A percentile compares a stretch with the other conserved stretches of the same genome.
These are phyloP conservation scores for Triticum turgidum DNA, from an alignment of 176 grass and related monocot genomes.

Conservation along the genomic window DNA sequence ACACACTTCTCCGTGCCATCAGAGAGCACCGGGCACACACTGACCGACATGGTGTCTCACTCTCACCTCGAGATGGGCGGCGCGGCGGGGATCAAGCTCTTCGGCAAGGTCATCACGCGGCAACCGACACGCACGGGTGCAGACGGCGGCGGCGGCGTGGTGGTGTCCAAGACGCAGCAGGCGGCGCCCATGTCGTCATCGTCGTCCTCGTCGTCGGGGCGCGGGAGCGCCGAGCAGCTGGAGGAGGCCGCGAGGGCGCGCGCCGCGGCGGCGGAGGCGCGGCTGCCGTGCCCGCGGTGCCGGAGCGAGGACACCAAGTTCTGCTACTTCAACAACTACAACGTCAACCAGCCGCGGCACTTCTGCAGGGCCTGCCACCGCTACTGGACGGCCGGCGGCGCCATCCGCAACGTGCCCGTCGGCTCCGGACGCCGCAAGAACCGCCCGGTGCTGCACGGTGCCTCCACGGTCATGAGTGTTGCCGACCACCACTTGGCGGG, in stretches of 20 bases:
- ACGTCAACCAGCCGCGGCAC: slow-evolving; percentile 74
- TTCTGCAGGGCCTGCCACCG: slow-evolving; percentile 83
- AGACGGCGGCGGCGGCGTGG: background rate
- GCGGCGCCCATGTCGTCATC: background rate
- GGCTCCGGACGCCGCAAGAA: slow-evolving; percentile 63
- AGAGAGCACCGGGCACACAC: background rate
- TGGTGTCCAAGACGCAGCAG: background rate
- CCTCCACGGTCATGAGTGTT: background rate
- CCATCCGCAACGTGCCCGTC: slow-evolving; percentile 77
- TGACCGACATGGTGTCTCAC: slow-evolving; percentile 43
- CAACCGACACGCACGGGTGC: background rate
- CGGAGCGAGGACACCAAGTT: slow-evolving; percentile 70
- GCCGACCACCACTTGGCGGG: background rate
- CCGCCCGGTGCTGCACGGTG: slow-evolving; percentile 21
- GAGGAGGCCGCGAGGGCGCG: slow-evolving; percentile 37
- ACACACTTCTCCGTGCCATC: background rate
- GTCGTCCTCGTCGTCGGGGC: background rate
- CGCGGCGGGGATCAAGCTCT: slow-evolving; percentile 58
- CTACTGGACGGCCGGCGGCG: slow-evolving; percentile 89
- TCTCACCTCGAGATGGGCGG: slow-evolving; percentile 50
- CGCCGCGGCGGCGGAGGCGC: slow-evolving; percentile 46
- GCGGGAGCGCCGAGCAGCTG: background rate
- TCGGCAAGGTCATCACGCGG: slow-evolving; percentile 61
- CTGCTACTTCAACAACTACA: slow-evolving; percentile 88
- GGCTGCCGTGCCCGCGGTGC: slow-evolving; percentile 61